These are phyloP conservation scores for Tuber indicum DNA, from an alignment of 495 filamentous ascomycete genomes.

Conservation along the genomic window DNA sequence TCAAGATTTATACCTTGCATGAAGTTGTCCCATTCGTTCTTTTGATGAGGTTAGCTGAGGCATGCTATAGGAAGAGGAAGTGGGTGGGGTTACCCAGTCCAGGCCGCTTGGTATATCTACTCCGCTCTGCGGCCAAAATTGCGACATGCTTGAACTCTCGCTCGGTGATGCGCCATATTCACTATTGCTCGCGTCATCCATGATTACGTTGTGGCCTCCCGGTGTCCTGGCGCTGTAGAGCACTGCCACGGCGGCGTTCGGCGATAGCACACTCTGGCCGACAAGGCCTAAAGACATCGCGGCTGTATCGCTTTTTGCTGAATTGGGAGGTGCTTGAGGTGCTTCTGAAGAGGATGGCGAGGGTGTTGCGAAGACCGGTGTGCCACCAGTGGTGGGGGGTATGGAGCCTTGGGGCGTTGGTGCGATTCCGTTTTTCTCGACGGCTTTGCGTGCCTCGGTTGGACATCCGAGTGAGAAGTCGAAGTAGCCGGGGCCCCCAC, in stretches of 20 bases:
- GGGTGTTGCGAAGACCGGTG: conserved; percentile 25
- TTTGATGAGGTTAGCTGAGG: conserved; percentile 13
- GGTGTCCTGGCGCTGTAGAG: conserved; percentile 27
- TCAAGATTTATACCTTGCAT: conserved; percentile 42
- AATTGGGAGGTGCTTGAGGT: conserved; percentile 10
- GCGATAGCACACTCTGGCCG: conserved; percentile 21
- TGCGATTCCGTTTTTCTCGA: background rate
- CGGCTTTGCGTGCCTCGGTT: background rate
- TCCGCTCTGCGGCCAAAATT: conserved; percentile 22
- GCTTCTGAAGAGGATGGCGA: conserved; percentile 21
- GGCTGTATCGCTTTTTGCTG: conserved; percentile 29
- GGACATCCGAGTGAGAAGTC: conserved; percentile 4
- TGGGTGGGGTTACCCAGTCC: conserved; percentile 21
- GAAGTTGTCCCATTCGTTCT: conserved; percentile 41
- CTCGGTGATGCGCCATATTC: conserved; percentile 17
- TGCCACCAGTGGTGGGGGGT: conserved; percentile 14
- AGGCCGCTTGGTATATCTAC: conserved; percentile 26
- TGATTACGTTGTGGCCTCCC: conserved; percentile 29
- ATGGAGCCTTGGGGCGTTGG: conserved; percentile 10
- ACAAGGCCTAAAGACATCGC: conserved; percentile 35
- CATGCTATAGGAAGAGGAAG: background rate
- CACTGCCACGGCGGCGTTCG: conserved; percentile 28
- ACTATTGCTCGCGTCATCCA: conserved; percentile 20
- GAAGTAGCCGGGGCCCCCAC: conserved; percentile 19
- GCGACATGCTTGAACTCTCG: conserved; percentile 8